Conservation (phyloP, 768 basidiomycete species). For the Rhodotorula kratochvilovae region DNA sequence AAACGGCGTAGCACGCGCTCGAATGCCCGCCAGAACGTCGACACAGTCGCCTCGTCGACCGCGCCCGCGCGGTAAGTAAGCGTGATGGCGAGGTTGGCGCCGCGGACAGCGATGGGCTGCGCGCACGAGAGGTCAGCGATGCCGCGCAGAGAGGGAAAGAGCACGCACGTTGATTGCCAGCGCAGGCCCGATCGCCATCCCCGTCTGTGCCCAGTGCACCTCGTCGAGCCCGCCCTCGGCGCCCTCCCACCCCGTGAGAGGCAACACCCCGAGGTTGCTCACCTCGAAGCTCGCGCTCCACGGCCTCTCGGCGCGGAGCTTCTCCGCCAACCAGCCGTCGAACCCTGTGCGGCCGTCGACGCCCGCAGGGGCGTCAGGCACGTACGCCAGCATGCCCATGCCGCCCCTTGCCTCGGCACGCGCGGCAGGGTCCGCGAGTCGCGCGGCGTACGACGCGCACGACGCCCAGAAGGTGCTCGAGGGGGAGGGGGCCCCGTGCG, state of each 20-base stretch:
- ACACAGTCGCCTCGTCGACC: not conserved
- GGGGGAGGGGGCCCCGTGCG: constrained; percentile 52
- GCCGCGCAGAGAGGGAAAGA: too few species aligned
- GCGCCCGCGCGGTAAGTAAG: not conserved
- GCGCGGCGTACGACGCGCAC: not conserved
- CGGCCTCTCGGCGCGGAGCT: not conserved
- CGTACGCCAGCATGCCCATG: constrained; percentile 7
- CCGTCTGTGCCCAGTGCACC: constrained; percentile 17
- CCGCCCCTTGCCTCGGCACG: not conserved
- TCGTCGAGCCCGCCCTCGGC: constrained; percentile 10
- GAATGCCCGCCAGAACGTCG: not conserved
- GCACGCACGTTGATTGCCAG: constrained; percentile 16
- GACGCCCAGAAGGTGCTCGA: constrained; percentile 31
- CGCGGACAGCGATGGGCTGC: constrained; percentile 12
- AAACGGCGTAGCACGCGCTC: not conserved
- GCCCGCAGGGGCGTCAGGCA: not conserved
- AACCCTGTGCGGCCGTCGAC: not conserved
- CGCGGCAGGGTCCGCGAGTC: not conserved
- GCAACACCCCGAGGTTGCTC: constrained; percentile 13
- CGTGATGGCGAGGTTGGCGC: constrained; percentile 7
- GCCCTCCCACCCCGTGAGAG: constrained; percentile 3
- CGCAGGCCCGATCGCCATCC: not conserved
- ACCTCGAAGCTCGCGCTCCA: constrained; percentile 15
- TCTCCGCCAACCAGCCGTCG: not conserved
- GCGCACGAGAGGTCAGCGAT: too few species aligned